A percentile compares a stretch with the other conserved stretches of the same genome.
phyloP scores from a whole-genome alignment of 306 rosid species.

The Pterocarpus santalinus region DNA sequence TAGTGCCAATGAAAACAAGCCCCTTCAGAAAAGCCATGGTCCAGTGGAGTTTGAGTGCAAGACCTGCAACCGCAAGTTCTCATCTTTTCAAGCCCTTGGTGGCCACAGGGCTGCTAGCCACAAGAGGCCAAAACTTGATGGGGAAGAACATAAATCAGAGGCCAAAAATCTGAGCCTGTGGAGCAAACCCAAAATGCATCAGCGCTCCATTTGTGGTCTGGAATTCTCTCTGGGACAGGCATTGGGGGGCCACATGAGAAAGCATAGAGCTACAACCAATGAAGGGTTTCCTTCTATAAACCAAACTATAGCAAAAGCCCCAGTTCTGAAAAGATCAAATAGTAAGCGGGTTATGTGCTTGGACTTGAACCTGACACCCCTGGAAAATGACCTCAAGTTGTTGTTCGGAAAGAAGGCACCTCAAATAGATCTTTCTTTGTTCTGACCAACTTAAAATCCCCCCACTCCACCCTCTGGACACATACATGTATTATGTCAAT shows the following conservation, averaged over 20 bases:
- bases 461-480: background rate
- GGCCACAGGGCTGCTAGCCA: slow-evolving; percentile 62
- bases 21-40: background rate
- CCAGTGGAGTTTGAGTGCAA: slow-evolving; percentile 49
- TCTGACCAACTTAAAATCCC: background rate
- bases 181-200: slow-evolving; percentile 51
- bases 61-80: slow-evolving; percentile 57
- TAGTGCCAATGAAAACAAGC: background rate
- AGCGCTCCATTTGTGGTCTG: slow-evolving; percentile 72
- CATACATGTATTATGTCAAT: slow-evolving; percentile 23
- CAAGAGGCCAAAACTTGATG: slow-evolving; percentile 47
- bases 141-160: slow-evolving; percentile 20
- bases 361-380: slow-evolving; percentile 84
- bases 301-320: slow-evolving; percentile 26
- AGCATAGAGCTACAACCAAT: slow-evolving; percentile 49
- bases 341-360: slow-evolving; percentile 66
- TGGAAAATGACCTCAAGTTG: slow-evolving; percentile 84
- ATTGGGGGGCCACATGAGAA: slow-evolving; percentile 90
- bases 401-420: slow-evolving; percentile 83
- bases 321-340: slow-evolving; percentile 65
- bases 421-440: slow-evolving; percentile 47
- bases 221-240: slow-evolving; percentile 81
- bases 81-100: slow-evolving; percentile 59
- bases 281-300: slow-evolving; percentile 40
- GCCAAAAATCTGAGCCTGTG: slow-evolving; percentile 5